Conservation (phyloP, 1,139 yeast genomes). For the Nakaseomyces uthaithaninus region DNA sequence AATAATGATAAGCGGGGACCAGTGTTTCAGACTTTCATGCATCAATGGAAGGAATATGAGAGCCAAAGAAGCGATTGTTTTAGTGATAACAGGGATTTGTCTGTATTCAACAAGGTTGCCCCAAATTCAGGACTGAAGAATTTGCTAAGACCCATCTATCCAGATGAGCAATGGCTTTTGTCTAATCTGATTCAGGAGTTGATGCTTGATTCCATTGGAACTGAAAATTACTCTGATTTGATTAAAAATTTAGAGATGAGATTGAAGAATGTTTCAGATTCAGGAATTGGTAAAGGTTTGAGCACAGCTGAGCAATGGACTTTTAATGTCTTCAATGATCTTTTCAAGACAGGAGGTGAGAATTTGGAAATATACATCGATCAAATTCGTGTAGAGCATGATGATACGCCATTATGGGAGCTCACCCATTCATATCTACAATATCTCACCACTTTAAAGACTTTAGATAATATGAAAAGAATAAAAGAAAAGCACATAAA, state of each 20-base stretch:
- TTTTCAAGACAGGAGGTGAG: constrained; percentile 14
- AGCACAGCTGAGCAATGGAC: constrained; percentile 20
- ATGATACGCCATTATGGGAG: neutral
- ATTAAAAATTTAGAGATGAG: constrained; percentile 8
- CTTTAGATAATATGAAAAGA: constrained; percentile 30
- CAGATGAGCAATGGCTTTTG: constrained; percentile 15
- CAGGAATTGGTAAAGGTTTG: neutral
- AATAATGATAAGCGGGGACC: constrained; percentile 26
- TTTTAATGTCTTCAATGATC: constrained; percentile 17
- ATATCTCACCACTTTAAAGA: constrained; percentile 28
- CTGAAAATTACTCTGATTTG: neutral
- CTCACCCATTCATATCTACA: constrained; percentile 21
- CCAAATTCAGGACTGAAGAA: constrained; percentile 10
- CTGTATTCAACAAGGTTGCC: constrained; percentile 15
- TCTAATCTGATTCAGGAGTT: constrained; percentile 19
- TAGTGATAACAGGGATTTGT: constrained; percentile 28
- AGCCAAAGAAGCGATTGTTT: constrained; percentile 8
- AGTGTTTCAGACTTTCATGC: constrained; percentile 15
- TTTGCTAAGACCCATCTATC: constrained; percentile 15
- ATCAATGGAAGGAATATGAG: constrained; percentile 11
- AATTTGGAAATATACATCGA: constrained; percentile 11
- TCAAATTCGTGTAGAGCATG: neutral
- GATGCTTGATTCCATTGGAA: constrained; percentile 21
- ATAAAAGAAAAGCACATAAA: constrained; percentile 20
- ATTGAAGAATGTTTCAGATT: neutral